These are phyloP conservation scores for Jatropha curcas DNA, from an alignment of 345 rosid genomes.

Conservation along the genomic window DNA sequence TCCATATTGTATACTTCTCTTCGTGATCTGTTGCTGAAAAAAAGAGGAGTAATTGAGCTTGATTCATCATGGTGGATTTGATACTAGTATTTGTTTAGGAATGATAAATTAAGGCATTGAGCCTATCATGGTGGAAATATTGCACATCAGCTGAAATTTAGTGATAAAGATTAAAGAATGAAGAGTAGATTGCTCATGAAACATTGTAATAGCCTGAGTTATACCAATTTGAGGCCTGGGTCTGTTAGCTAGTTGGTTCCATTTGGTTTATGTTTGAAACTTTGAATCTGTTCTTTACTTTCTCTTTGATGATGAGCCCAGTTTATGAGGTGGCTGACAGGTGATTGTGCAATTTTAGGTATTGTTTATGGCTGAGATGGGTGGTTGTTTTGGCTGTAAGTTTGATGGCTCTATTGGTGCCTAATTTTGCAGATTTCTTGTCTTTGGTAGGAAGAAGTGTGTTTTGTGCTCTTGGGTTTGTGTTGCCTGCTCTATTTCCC, in stretches of 20 bases:
- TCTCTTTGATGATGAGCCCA: constrained; percentile 85
- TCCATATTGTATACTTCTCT: no score
- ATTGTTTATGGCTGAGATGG: constrained; percentile 72
- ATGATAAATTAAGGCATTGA: no score
- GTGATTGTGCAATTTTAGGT: constrained; percentile 46
- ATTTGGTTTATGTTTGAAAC: constrained; percentile 56
- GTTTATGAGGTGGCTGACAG: constrained; percentile 71
- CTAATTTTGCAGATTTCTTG: constrained; percentile 79
- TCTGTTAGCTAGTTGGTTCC: constrained; percentile 57
- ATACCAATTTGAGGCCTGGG: constrained; percentile 61
- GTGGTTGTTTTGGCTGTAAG: constrained; percentile 54
- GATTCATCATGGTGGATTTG: no score
- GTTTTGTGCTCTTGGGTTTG: constrained; percentile 61
- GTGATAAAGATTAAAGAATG: no score
- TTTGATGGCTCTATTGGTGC: constrained; percentile 58
- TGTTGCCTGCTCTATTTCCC: constrained; percentile 65
- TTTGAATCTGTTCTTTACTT: constrained; percentile 65
- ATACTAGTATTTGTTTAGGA: no score
- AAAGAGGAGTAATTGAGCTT: no score
- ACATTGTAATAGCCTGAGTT: no score
- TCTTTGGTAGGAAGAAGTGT: constrained; percentile 78
- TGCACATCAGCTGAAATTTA: no score
- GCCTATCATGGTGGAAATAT: no score
- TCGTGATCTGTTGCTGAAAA: no score
- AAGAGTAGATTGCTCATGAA: no score